These are phyloP conservation scores for Dothiorella sarmentorum DNA, from an alignment of 2,329 filamentous ascomycete species.

Conservation along the genomic window DNA sequence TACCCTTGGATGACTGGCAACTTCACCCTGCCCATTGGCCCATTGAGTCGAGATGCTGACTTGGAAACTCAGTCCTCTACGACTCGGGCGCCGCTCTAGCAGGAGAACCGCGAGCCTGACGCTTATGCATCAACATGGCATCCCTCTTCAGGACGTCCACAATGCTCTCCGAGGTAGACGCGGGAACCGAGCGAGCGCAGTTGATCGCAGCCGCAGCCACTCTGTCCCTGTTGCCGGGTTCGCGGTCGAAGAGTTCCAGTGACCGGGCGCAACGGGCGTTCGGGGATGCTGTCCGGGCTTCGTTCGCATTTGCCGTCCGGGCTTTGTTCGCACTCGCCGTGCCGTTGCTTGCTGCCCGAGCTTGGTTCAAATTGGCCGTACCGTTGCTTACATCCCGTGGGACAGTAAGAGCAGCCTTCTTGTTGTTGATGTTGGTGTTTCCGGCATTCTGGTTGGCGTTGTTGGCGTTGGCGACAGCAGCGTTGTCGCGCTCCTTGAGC, in stretches of 20 bases:
- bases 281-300: neutral
- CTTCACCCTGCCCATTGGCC: neutral
- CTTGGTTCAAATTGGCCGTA: neutral
- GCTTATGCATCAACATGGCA: neutral
- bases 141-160: constrained; percentile 5
- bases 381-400: neutral
- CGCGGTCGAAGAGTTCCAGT: neutral
- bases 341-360: neutral
- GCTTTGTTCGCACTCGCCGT: neutral
- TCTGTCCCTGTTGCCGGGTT: neutral
- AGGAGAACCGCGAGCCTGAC: neutral
- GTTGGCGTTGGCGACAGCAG: neutral
- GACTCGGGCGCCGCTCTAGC: neutral
- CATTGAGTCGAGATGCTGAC: neutral
- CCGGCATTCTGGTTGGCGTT: neutral
- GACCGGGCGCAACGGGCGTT: neutral
- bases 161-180: neutral
- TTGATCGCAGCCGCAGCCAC: constrained; percentile 1
- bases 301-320: neutral
- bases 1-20: neutral
- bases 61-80: neutral
- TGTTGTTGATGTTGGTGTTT: neutral
- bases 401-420: neutral
- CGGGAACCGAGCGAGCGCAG: neutral
- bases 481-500: too few species aligned